Evolutionary conservation across 192 early-diverging fungal species (phyloP).

Genomic region (Pilaira anomala): DNA sequence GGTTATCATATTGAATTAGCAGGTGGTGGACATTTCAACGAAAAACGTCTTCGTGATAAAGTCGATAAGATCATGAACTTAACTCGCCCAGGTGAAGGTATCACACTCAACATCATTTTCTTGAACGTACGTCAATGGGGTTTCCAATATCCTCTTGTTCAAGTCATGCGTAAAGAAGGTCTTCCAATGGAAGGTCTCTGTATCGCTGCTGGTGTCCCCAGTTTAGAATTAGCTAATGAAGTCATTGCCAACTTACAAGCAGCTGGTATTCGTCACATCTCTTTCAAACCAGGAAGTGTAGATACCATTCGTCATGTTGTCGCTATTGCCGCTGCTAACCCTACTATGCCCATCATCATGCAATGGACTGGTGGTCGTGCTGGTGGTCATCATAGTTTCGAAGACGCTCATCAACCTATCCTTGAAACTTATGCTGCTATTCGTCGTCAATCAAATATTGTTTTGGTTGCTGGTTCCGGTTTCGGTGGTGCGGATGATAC

Average conservation of each 20-base stretch:
- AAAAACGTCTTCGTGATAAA: constrained; percentile 61
- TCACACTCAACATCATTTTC: constrained; percentile 91
- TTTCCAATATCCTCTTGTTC: constrained; percentile 81
- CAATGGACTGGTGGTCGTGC: constrained; percentile 98
- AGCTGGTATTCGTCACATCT: constrained; percentile 76
- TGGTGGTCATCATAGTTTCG: constrained; percentile 95
- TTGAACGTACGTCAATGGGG: constrained; percentile 89
- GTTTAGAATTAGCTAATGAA: constrained; percentile 78
- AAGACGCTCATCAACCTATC: constrained; percentile 92
- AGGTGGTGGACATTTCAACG: constrained; percentile 86
- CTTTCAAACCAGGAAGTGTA: constrained; percentile 80
- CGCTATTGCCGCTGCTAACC: constrained; percentile 76
- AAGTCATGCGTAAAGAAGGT: constrained; percentile 76
- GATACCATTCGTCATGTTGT: constrained; percentile 75
- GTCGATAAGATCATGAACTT: constrained; percentile 70
- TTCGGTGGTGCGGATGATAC: constrained; percentile 87
- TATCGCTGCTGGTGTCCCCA: constrained; percentile 91
- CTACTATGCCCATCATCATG: constrained; percentile 81
- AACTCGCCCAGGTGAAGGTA: constrained; percentile 76
- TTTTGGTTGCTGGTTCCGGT: constrained; percentile 87
- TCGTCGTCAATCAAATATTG: constrained; percentile 74
- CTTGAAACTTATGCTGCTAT: constrained; percentile 84
- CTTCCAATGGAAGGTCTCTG: constrained; percentile 88
- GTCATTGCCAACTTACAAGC: constrained; percentile 69
- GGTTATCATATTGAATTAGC: constrained; percentile 91